A percentile compares a stretch with the other conserved stretches of the same genome.
Conservation (phyloP, 306 rosid genomes). For the Benincasa hispida region DNA sequence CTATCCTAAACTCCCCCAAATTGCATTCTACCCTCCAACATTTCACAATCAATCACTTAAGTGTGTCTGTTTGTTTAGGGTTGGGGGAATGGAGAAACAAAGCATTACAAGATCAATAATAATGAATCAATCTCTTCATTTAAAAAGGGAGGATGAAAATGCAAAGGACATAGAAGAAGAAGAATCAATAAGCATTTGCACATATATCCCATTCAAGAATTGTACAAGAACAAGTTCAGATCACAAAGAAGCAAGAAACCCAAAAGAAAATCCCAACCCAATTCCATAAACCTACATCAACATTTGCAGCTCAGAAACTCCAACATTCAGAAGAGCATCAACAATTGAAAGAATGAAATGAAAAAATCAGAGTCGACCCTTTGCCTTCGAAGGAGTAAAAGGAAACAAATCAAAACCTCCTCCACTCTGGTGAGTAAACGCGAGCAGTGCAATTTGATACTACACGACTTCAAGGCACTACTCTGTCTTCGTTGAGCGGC, state of each 20-base stretch:
- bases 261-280: not conserved
- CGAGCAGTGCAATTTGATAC: no score
- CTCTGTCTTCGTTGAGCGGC: no score
- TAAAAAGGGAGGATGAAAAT: no score
- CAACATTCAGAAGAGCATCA: not conserved
- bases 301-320: not conserved
- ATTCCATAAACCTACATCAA: not conserved
- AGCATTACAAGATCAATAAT: not conserved
- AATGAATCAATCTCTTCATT: no score
- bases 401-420: not conserved
- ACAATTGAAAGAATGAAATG: not conserved
- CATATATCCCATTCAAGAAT: not conserved
- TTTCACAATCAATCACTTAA: not conserved
- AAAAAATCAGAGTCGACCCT: slow-evolving; percentile 44
- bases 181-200: not conserved
- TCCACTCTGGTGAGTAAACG: no score
- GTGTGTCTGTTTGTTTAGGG: not conserved
- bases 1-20: no score
- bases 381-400: slow-evolving; percentile 36
- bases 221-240: not conserved
- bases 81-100: no score
- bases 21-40: not conserved
- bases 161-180: no score
- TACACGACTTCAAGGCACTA: no score
- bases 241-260: not conserved